Conservation (phyloP, 768 basidiomycete genomes). For the Phaffia tasmanica region DNA sequence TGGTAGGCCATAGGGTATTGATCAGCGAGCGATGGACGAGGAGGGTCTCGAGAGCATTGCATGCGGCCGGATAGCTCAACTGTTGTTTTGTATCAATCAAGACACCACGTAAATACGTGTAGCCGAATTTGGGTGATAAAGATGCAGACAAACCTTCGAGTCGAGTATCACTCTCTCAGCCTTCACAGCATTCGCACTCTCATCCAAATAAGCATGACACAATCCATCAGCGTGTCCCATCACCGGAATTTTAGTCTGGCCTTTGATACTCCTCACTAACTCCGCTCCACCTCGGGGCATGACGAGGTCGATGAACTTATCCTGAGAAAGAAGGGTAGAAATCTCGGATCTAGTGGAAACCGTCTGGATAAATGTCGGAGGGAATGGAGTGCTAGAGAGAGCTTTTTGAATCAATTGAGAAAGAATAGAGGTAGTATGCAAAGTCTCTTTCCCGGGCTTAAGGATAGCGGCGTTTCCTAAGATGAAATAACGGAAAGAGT, state of each 20-base stretch:
- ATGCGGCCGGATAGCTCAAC: slow-evolving; percentile 91
- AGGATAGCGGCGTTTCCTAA: slow-evolving; percentile 91
- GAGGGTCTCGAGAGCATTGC: slow-evolving; percentile 83
- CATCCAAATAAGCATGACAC: slow-evolving; percentile 81
- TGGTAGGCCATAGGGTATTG: slow-evolving; percentile 62
- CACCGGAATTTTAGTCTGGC: slow-evolving; percentile 81
- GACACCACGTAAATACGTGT: background rate
- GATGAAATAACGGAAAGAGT: background rate
- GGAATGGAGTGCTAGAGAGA: slow-evolving; percentile 59
- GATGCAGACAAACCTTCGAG: slow-evolving; percentile 57
- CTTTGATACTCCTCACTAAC: slow-evolving; percentile 79
- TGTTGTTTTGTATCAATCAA: slow-evolving; percentile 35
- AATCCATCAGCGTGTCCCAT: slow-evolving; percentile 99
- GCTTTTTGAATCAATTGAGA: slow-evolving; percentile 69
- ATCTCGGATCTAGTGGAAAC: slow-evolving; percentile 88
- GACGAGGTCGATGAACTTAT: slow-evolving; percentile 89
- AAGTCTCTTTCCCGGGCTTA: slow-evolving; percentile 95
- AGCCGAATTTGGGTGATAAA: background rate
- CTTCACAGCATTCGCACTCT: slow-evolving; percentile 63
- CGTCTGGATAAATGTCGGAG: slow-evolving; percentile 72
- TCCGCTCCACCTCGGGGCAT: slow-evolving; percentile 91
- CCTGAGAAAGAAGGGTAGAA: slow-evolving; percentile 68
- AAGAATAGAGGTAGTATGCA: slow-evolving; percentile 62
- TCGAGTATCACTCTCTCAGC: slow-evolving; percentile 74
- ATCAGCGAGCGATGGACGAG: slow-evolving; percentile 68